phyloP scores from a whole-genome alignment of 2,329 filamentous ascomycete species.

The Scedosporium minutisporum region DNA sequence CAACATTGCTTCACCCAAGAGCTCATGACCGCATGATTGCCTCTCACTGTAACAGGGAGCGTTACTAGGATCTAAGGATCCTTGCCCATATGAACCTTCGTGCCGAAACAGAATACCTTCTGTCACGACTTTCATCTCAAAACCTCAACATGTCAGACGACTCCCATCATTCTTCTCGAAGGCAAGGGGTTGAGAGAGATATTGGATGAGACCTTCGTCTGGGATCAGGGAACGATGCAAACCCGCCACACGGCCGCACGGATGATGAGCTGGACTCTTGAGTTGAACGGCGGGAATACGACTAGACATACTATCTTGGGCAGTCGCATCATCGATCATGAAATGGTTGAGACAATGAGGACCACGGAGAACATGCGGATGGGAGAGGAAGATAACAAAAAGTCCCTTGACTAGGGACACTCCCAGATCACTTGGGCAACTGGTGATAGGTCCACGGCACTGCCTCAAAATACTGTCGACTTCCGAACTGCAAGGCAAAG shows the following conservation, averaged over 20 bases:
- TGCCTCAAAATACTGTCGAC: not conserved
- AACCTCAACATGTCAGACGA: not conserved
- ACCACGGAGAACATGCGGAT: not conserved
- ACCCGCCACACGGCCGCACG: not conserved
- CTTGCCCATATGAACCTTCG: too few species aligned
- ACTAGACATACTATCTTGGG: not conserved
- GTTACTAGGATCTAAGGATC: too few species aligned
- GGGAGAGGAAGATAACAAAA: not conserved
- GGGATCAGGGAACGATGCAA: constrained; percentile 2
- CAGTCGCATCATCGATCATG: not conserved
- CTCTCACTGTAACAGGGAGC: not conserved
- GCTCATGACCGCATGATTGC: too few species aligned
- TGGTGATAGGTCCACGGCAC: not conserved
- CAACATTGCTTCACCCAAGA: too few species aligned
- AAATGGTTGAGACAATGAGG: not conserved
- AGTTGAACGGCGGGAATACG: not conserved
- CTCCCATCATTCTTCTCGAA: not conserved
- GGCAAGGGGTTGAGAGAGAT: not conserved
- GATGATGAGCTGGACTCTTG: not conserved
- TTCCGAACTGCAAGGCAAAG: not conserved
- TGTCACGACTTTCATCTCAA: not conserved
- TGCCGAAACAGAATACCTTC: too few species aligned
- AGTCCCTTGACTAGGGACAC: not conserved
- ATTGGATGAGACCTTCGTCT: not conserved
- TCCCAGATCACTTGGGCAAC: not conserved